Base-by-base conservation (phyloP, 495 filamentous ascomycete genomes). In the Clavariopsis aquatica region DNA sequence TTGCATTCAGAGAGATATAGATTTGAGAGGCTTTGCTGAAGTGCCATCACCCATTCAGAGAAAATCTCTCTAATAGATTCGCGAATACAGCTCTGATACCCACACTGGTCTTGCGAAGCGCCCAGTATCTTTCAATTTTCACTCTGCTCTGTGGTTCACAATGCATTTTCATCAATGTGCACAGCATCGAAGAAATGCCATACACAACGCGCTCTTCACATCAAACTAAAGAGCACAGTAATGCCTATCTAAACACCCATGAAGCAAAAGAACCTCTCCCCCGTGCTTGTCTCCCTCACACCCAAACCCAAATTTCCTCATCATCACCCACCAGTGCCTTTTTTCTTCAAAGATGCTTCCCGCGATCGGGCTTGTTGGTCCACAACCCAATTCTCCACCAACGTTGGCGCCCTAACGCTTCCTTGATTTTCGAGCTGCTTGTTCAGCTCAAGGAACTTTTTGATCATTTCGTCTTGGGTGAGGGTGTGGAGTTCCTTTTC, bases 1-100 rank as follows among this genome's bases (percentile, higher is more conserved):
- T 96, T 1, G 94, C 92, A 47, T 96, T 96, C 77, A 47, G 74
- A 41, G 55, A 60, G 49, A 46, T 54, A 15, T 65, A 45, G 60
- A 47, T 36, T n/a, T n/a, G n/a, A n/a, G n/a, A n/a, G n/a, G n/a
- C n/a, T n/a, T n/a, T n/a, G n/a, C n/a, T n/a, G n/a, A n/a, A n/a
- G n/a, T n/a, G n/a, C n/a, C n/a, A n/a, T n/a, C n/a, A n/a, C n/a
- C n/a, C n/a, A n/a, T n/a, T n/a, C n/a, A n/a, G n/a, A n/a, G 36
- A 13, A 36, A 36, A 36, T 36, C 13, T 36, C 6, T 36, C 13
- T 36, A 13, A 36, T 13, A 36, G 13, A 36, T 6, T n/a, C n/a
- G n/a, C n/a, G n/a, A n/a, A n/a, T n/a, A n/a, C n/a, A n/a, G n/a
- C n/a, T n/a, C n/a, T n/a, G n/a, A n/a, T n/a, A n/a, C n/a, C n/a